A percentile compares a stretch with the other conserved stretches of the same genome.
Evolutionary conservation across 805 yeast genomes (phyloP).

Genomic region (Brettanomyces sp.): DNA sequence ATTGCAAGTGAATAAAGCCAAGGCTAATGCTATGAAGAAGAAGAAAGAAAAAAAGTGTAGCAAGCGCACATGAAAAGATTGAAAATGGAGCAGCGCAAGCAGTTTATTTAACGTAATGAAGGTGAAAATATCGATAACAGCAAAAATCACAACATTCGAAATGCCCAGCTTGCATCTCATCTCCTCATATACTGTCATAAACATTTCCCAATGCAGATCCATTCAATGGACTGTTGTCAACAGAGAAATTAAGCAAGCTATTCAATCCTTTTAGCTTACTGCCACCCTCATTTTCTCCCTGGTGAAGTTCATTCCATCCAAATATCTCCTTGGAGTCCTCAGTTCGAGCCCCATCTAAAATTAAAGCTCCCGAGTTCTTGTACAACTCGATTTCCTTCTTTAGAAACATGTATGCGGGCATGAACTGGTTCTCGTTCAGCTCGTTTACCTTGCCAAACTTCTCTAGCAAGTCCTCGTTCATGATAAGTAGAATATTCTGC

Average conservation of each 20-base stretch:
- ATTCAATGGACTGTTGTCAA: constrained; percentile 21
- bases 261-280: constrained; percentile 19
- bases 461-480: constrained; percentile 24
- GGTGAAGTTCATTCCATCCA: too few relatives aligned
- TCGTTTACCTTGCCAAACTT: constrained; percentile 21
- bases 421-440: constrained; percentile 21
- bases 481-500: constrained; percentile 24
- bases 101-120: too few relatives aligned
- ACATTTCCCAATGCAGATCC: constrained; percentile 20
- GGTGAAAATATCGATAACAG: too few relatives aligned
- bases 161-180: too few relatives aligned
- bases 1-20: background rate
- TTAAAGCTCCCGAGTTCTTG: constrained; percentile 13
- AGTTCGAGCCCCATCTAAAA: constrained; percentile 4
- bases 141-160: too few relatives aligned
- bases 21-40: background rate
- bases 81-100: background rate
- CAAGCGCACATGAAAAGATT: background rate
- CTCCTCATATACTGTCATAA: constrained; percentile 14
- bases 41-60: background rate
- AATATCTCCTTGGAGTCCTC: background rate
- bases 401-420: constrained; percentile 15
- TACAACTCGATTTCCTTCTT: constrained; percentile 20
- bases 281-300: background rate
- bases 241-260: constrained; percentile 21